Evolutionary conservation across 805 yeast genomes (phyloP), one percentile per base, ranked within the genome.

Genomic region (Metschnikowia matae): DNA sequence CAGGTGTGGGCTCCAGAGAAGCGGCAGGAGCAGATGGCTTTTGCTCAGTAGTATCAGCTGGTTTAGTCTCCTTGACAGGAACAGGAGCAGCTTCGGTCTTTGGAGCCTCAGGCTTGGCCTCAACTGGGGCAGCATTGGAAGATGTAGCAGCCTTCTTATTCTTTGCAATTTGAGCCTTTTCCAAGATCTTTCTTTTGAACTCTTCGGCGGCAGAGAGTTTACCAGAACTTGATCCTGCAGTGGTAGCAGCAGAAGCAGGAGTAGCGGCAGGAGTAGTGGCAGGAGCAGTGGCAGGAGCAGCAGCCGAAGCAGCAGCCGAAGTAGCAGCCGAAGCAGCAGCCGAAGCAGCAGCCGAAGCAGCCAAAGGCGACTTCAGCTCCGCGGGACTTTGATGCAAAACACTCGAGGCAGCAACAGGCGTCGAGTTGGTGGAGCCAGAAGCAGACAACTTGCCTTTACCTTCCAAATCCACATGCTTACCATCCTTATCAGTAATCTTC

Each of bases 401-500:
- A 14, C 67, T 66, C 29, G 74, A 70, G 15, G 73, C 68, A 6
- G 68, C 56, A 14, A 59, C 54, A 4, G 75, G 74, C 6, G 73
- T 64, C 20, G 62, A 55, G 10, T 60, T 49, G 10, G 68, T 58
- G 31, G 57, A 52, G n/a, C 61, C 49, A 32, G 62, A 59, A 3
- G 59, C 55, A n/a, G 58, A 50, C 17, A 53, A 50, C 60, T 65
- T 70, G 56, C 65, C 69, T 62, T 71, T 70, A 41, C 70, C 76
- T 47, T 73, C 77, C 53, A 70, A 69, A 53, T 72, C 75, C 37
- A 72, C 66, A 41, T 64, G 70, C 49, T 67, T 70, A 5, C 77
- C 78, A 40, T 71, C 75, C 58, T 68, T 71, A 48, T 71, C 73
- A 35, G 77, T 72, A 49, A 73, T 63, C 53, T 66, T 71, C 31